These are phyloP conservation scores for Hydnomerulius pinastri DNA, from an alignment of 768 basidiomycete species.

Conservation along the genomic window DNA sequence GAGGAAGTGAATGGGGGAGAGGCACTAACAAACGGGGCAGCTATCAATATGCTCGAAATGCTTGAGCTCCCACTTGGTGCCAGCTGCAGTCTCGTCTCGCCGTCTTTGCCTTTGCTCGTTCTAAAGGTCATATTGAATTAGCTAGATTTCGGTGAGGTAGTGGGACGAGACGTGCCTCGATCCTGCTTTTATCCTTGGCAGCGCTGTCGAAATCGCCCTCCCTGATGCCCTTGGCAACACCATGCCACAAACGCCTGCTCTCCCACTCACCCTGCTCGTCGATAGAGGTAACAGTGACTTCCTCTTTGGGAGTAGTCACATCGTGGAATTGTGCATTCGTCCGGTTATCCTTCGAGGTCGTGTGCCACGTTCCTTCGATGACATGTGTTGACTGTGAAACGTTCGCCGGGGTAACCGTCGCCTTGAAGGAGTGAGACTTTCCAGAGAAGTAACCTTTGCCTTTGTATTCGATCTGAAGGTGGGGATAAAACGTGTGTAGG, in stretches of 20 bases:
- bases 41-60: conserved; percentile 73
- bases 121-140: conserved; percentile 40
- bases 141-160: background rate
- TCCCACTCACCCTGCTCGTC: conserved; percentile 81
- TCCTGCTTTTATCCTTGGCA: conserved; percentile 81
- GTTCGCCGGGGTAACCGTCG: conserved; percentile 57
- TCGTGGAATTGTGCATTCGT: conserved; percentile 70
- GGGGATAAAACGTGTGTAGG: conserved; percentile 34
- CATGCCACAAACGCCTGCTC: conserved; percentile 80
- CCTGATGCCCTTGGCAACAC: conserved; percentile 88
- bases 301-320: conserved; percentile 71
- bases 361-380: conserved; percentile 83
- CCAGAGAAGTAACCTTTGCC: conserved; percentile 96
- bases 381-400: conserved; percentile 47
- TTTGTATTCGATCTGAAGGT: conserved; percentile 80
- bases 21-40: conserved; percentile 70
- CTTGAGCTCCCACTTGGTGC: conserved; percentile 70
- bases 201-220: conserved; percentile 93
- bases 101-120: conserved; percentile 91
- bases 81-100: conserved; percentile 77
- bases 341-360: conserved; percentile 52
- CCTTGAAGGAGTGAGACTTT: conserved; percentile 92
- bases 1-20: background rate
- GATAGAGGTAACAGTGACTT: conserved; percentile 63
- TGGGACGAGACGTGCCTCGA: conserved; percentile 63